phyloP scores from a whole-genome alignment of 768 basidiomycete species.

The Lactarius hengduanensis region DNA sequence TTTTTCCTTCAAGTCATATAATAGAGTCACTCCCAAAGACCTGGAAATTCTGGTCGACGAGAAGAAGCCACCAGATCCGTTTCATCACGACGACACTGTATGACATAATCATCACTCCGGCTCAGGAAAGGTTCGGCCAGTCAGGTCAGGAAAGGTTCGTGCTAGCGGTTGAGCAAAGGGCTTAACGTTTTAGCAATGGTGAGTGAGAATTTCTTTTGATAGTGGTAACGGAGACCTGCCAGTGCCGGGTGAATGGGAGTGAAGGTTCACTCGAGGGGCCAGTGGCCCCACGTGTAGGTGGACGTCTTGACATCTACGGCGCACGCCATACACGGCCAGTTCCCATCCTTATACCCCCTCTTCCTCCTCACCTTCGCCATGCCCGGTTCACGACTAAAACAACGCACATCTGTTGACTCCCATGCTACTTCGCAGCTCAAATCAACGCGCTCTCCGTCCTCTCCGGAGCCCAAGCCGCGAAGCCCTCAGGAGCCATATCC shows the following conservation, averaged over 20 bases:
- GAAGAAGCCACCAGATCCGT: no score
- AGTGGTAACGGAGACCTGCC: neutral
- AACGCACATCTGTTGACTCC: conserved; percentile 22
- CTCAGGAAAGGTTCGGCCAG: no score
- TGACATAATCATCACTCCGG: no score
- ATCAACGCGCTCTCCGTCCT: conserved; percentile 47
- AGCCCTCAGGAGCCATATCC: conserved; percentile 60
- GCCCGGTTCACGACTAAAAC: conserved; percentile 21
- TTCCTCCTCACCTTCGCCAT: conserved; percentile 13
- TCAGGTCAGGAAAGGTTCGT: no score
- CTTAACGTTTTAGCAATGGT: neutral
- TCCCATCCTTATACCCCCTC: conserved; percentile 2
- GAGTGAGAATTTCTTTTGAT: neutral
- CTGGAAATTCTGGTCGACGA: no score
- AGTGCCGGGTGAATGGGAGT: neutral
- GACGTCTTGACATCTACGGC: conserved; percentile 6
- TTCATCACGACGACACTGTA: no score
- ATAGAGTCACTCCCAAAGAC: no score
- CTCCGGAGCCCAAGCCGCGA: conserved; percentile 46
- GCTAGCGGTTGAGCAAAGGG: neutral
- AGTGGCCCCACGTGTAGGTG: conserved; percentile 18
- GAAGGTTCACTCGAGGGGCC: neutral
- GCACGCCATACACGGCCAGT: conserved; percentile 9
- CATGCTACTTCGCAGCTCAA: conserved; percentile 41
- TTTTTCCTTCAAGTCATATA: no score